Conservation (phyloP, 1,284 basidiomycete genomes). For the Trametes hirsuta region DNA sequence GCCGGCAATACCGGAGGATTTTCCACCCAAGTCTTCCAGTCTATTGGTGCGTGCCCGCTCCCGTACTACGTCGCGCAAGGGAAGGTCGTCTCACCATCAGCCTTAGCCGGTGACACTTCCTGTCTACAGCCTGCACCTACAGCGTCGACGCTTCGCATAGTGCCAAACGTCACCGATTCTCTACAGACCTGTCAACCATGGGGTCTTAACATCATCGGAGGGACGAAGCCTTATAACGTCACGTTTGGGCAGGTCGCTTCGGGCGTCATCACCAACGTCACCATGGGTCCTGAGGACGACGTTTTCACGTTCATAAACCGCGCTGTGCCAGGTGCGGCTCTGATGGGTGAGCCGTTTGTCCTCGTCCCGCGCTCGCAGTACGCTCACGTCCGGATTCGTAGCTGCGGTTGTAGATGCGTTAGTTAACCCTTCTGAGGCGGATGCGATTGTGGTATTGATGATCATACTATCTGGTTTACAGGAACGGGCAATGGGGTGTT, state of each 20-base stretch:
- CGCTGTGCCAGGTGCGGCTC: conserved; percentile 40
- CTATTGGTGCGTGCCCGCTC: conserved; percentile 36
- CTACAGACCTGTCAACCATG: conserved; percentile 51
- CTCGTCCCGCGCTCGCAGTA: too few relatives aligned
- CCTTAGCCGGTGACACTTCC: conserved; percentile 30
- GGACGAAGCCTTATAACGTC: conserved; percentile 50
- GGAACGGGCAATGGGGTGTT: conserved; percentile 32
- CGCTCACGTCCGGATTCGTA: conserved; percentile 2
- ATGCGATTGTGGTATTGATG: not conserved
- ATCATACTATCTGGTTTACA: conserved; percentile 2
- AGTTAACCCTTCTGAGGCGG: conserved; percentile 4
- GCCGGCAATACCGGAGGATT: conserved; percentile 47
- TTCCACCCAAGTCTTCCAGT: conserved; percentile 37
- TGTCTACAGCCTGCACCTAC: conserved; percentile 39
- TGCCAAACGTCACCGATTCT: conserved; percentile 45
- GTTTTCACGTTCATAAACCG: conserved; percentile 52
- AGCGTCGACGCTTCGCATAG: conserved; percentile 32
- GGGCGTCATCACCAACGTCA: conserved; percentile 47
- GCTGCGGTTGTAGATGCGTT: conserved; percentile 31
- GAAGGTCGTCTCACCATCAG: not conserved
- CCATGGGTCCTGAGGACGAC: conserved; percentile 43
- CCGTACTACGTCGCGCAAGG: too few relatives aligned
- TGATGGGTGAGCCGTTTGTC: conserved; percentile 44
- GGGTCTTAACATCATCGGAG: conserved; percentile 49
- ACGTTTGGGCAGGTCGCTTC: conserved; percentile 45